A percentile compares a stretch with the other conserved stretches of the same genome.
Evolutionary conservation across 306 rosid genomes (phyloP).

Genomic region (Gynostemma pentaphyllum): DNA sequence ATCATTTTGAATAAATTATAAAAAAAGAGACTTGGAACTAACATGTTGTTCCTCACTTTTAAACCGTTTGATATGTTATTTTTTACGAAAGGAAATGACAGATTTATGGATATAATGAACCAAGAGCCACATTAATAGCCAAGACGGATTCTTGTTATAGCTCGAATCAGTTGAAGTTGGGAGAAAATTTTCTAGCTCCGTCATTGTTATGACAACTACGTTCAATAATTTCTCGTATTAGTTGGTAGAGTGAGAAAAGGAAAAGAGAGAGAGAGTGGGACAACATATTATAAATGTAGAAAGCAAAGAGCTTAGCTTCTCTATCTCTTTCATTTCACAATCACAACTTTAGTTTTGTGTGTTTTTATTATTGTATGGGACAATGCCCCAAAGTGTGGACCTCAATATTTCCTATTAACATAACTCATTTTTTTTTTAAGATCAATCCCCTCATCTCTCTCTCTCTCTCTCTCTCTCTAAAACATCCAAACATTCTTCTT

Average conservation of each 20-base stretch:
- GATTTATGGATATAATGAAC: too few species aligned
- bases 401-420: background rate
- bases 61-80: too few species aligned
- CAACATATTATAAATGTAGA: background rate
- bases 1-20: too few species aligned
- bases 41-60: too few species aligned
- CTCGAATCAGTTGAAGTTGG: too few species aligned
- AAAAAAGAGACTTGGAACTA: too few species aligned
- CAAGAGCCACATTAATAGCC: too few species aligned
- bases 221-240: background rate
- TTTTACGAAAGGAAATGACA: too few species aligned
- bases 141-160: too few species aligned
- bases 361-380: conserved; percentile 1
- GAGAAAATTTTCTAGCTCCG: too few species aligned
- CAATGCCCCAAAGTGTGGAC: background rate
- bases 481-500: background rate
- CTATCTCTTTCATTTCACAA: too few species aligned
- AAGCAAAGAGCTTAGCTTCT: background rate
- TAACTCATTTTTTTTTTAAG: background rate
- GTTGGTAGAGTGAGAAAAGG: background rate
- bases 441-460: background rate
- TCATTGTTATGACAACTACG: background rate
- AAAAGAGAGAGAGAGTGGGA: background rate
- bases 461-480: background rate
- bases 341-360: conserved; percentile 4